Percentiles rank a stretch among this genome's conserved stretches.
Conservation (phyloP, 495 filamentous ascomycete species). For the Podospora anserina region DNA sequence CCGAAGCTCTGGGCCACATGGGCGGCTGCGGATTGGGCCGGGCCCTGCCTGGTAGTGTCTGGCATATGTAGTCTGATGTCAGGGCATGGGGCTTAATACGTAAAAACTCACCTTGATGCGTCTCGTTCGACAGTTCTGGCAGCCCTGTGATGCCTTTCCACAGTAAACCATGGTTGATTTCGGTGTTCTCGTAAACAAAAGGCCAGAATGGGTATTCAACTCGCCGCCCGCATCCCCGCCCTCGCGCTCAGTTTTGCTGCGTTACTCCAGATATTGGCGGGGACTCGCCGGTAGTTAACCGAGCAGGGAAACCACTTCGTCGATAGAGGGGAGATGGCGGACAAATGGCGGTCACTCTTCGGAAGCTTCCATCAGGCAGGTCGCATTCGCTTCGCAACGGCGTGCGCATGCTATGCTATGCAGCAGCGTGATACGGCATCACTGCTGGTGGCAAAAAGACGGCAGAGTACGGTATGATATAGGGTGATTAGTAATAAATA, state of each 20-base stretch:
- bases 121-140: conserved; percentile 61
- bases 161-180: conserved; percentile 59
- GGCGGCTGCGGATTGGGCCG: neutral
- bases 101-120: conserved; percentile 56
- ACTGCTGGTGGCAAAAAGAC: neutral
- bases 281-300: conserved; percentile 24
- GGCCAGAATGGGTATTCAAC: conserved; percentile 20
- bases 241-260: conserved; percentile 10
- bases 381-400: conserved; percentile 19
- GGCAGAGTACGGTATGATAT: neutral
- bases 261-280: conserved; percentile 18
- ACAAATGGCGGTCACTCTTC: conserved; percentile 17
- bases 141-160: conserved; percentile 66
- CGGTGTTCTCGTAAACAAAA: neutral
- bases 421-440: neutral
- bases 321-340: conserved; percentile 20
- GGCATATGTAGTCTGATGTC: neutral
- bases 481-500: no score
- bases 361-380: neutral
- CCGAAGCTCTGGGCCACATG: conserved; percentile 2
- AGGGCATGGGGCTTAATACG: neutral
- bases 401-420: conserved; percentile 2
- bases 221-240: conserved; percentile 17
- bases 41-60: neutral
- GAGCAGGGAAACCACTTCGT: conserved; percentile 34